These are phyloP conservation scores for Wilcoxina mikolae DNA, from an alignment of 495 filamentous ascomycete genomes.

Conservation along the genomic window DNA sequence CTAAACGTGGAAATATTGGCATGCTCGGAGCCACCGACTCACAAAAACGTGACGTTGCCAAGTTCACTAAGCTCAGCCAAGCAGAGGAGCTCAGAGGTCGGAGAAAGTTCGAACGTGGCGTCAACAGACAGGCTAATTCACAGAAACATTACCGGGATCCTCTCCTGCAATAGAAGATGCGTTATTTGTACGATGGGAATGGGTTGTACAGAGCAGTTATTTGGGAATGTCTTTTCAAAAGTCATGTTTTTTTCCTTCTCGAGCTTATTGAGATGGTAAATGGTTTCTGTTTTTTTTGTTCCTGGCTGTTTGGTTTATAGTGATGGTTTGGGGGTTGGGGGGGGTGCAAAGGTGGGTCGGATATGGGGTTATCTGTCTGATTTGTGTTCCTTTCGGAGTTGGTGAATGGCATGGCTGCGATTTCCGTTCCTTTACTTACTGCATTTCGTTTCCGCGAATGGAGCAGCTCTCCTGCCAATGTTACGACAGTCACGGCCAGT, in stretches of 20 bases:
- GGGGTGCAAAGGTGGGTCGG: not conserved
- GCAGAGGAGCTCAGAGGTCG: conserved; percentile 46
- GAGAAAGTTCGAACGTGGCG: conserved; percentile 44
- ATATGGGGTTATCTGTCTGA: not conserved
- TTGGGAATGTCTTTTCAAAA: not conserved
- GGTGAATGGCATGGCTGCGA: not conserved
- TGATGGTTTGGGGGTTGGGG: too few relatives aligned
- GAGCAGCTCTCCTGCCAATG: too few relatives aligned
- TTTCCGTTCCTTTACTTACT: not conserved
- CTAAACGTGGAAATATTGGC: conserved; percentile 55
- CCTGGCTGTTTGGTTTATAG: too few relatives aligned
- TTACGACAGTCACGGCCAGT: too few relatives aligned
- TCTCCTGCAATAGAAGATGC: conserved; percentile 18
- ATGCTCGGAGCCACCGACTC: conserved; percentile 59
- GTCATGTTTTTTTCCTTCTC: not conserved
- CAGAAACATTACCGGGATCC: conserved; percentile 67
- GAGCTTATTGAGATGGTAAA: too few relatives aligned
- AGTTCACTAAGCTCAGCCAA: conserved; percentile 50
- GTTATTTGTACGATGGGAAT: not conserved
- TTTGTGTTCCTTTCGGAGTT: not conserved
- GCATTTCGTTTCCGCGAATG: too few relatives aligned
- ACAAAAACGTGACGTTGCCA: conserved; percentile 50
- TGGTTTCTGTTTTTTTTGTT: too few relatives aligned
- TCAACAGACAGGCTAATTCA: conserved; percentile 49
- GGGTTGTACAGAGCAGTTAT: not conserved